Evolutionary conservation across 768 basidiomycete genomes (phyloP).

Genomic region (Mycena vitilis): DNA sequence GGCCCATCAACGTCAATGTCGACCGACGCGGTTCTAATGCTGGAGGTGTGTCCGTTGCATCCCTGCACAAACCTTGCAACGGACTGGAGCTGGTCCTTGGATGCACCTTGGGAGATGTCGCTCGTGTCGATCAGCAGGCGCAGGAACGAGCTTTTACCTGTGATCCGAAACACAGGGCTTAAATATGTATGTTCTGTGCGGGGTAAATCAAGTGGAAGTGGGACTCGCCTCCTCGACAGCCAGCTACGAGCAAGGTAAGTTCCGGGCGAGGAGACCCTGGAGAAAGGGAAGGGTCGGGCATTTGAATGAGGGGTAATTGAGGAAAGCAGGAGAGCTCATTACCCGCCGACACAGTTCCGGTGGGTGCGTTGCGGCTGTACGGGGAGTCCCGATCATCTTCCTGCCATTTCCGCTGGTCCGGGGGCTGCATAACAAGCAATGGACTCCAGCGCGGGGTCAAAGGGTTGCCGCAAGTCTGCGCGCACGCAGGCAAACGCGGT

Average conservation of each 20-base stretch:
- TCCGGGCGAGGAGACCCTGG: conserved; percentile 30
- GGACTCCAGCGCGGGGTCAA: conserved; percentile 60
- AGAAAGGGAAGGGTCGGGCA: conserved; percentile 5
- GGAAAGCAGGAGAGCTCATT: conserved; percentile 23
- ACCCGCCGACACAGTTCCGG: conserved; percentile 30
- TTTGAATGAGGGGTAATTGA: conserved; percentile 13
- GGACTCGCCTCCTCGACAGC: conserved; percentile 74
- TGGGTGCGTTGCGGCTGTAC: conserved; percentile 26
- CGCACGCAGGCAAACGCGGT: conserved; percentile 77
- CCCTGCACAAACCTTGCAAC: conserved; percentile 88
- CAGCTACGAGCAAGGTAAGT: conserved; percentile 84
- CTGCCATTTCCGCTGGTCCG: conserved; percentile 61
- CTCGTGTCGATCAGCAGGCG: conserved; percentile 87
- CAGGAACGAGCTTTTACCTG: conserved; percentile 88
- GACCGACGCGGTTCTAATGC: conserved; percentile 76
- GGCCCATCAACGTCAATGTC: conserved; percentile 73
- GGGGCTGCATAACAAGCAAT: conserved; percentile 69
- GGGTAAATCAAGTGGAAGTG: conserved; percentile 28
- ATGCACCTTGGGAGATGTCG: conserved; percentile 68
- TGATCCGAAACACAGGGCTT: conserved; percentile 49
- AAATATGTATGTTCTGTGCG: conserved; percentile 34
- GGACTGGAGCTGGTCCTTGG: conserved; percentile 81
- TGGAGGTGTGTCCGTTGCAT: conserved; percentile 76
- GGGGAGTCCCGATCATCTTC: conserved; percentile 32
- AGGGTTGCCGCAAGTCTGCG: conserved; percentile 61